Conservation (phyloP, 2,329 filamentous ascomycete species). For the Sordariomycetes sp. region DNA sequence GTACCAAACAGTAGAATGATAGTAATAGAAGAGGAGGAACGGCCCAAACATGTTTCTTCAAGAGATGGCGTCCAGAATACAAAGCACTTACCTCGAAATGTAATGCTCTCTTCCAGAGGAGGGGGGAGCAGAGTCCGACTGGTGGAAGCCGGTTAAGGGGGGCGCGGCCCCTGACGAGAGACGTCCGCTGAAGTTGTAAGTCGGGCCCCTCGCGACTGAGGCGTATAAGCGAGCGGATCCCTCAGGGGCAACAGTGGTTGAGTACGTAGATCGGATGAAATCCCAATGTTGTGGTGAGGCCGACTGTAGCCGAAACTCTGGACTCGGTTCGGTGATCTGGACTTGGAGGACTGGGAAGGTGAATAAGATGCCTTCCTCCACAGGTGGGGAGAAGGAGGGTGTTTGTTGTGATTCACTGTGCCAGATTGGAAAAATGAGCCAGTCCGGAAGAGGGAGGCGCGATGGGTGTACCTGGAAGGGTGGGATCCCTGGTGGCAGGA, state of each 20-base stretch:
- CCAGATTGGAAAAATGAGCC: neutral
- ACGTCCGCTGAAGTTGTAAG: neutral
- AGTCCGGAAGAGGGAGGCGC: neutral
- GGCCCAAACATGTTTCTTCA: neutral
- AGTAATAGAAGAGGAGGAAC: neutral
- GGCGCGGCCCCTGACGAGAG: neutral
- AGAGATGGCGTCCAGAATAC: neutral
- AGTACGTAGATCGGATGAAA: neutral
- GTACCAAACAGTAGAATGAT: too few species aligned
- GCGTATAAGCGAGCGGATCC: too few species aligned
- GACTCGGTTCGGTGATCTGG: too few species aligned
- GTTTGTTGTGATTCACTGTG: neutral
- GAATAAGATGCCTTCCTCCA: neutral
- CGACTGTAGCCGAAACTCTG: too few species aligned
- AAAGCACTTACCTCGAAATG: neutral
- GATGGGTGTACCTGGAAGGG: neutral
- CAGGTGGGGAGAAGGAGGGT: neutral
- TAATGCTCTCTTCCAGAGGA: neutral
- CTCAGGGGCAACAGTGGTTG: neutral
- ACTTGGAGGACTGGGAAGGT: neutral
- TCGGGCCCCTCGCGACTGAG: too few species aligned
- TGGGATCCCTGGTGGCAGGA: neutral
- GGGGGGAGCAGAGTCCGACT: neutral
- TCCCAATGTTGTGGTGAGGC: neutral
- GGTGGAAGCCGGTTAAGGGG: neutral